Evolutionary conservation across 1,284 basidiomycete species (phyloP), one percentile per base, ranked within the genome.

Genomic region (Pseudozyma flocculosa): DNA sequence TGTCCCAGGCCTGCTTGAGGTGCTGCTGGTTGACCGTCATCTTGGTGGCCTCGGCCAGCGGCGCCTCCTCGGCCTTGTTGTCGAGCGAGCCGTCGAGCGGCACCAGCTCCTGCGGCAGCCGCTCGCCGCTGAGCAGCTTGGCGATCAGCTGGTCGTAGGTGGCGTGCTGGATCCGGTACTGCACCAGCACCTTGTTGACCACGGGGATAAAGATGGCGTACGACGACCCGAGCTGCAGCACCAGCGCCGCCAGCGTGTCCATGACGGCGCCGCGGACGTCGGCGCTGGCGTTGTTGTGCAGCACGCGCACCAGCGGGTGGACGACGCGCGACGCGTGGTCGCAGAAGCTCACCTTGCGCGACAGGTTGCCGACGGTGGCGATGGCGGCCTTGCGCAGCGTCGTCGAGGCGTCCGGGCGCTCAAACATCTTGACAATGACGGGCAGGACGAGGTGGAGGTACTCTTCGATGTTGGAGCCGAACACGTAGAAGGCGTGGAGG

Each of bases 141-240:
- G 85, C 84, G 36, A 97, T 88, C 26, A 97, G 83, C 61, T 85
- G 86, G 67, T 98, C 92, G 73, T 98, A 98, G 54, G 87, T 86
- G 0, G 86, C 80, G 80, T 96, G 91, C n/a, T 84, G 81, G 49
- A 97, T 87, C 40, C 86, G 85, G 68, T 90, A 87, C 47, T 88
- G 85, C 19, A 88, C 80, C 23, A 94, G 80, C 50, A 86, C 86
- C 84, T 97, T 97, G 79, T 92, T 92, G 66, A 98, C 90, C 66
- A 93, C 94, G 0, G 94, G 91, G 43, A 98, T 88, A 73, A 98
- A 99, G 46, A 97, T 92, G 8, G 93, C 91, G 72, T 95, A 99
- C 78, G 97, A 93, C 0, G 92, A 86, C 3, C 94, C 94, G 48
- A 99, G 86, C 75, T 98, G 94, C 42, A 92, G 83, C 24, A 96